Base-by-base conservation (phyloP, 352 stramenopile genomes). In the Globisporangium solare region DNA sequence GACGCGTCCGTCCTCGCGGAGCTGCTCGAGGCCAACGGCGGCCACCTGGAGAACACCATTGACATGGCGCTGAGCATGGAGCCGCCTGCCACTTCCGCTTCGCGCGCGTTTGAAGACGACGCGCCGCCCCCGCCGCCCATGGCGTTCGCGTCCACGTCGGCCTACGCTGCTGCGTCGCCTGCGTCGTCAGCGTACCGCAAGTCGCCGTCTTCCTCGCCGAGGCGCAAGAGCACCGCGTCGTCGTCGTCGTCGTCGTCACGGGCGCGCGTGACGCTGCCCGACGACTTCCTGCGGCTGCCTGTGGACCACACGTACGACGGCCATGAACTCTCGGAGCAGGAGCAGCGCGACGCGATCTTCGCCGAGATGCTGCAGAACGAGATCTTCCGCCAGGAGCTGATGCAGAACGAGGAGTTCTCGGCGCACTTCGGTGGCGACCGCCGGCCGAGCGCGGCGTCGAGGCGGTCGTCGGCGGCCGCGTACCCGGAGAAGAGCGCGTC, bases 341-440 rank as follows among this genome's bases (percentile, higher is more conserved):
- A 91, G 50, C 68, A 84, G 40, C 75, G 78, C 42, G 82, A 94
- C 54, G 78, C 78, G 1, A 68, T 81, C 37, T 56, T 94, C 40
- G 84, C 84, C 8, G 75, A 76, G 18, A 94, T 92, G 84, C 49
- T 94, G 46, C 84, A 94, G 60, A 83, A 91, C 51, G 80, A 92
- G 64, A 83, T 92, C 58, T 91, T 93, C 59, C 80, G 82, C 14
- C 63, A 92, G 50, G 69, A 94, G 50, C 61, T 94, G 32, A 57
- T 91, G 18, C 73, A 66, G 14, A 86, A 75, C 41, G 66, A 89
- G 21, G 83, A 94, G 57, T 86, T 92, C 51, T 79, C 73, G n/a
- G 69, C 66, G 37, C 81, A 94, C 54, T 91, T 94, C 50, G 57
- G 77, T 20, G 63, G 54, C 40, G 53, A 73, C 51, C 58, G 51